Evolutionary conservation across 2,329 filamentous ascomycete genomes (phyloP).

Genomic region (Nannizzia gypsea): DNA sequence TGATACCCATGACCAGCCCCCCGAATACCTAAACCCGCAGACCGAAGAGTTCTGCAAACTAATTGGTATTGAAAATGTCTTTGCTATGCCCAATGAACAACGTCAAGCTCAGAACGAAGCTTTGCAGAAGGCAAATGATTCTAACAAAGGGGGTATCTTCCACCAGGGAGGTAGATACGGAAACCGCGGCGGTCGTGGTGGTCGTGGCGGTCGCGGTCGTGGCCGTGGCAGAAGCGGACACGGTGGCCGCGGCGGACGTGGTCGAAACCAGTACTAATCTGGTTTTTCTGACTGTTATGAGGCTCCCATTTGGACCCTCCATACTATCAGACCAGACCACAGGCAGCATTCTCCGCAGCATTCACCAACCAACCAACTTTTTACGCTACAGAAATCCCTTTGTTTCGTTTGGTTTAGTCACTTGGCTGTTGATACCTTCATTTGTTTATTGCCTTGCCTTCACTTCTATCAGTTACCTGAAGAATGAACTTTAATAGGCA

Average conservation of each 20-base stretch:
- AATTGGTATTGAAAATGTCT: conserved; percentile 64
- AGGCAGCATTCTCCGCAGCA: background rate
- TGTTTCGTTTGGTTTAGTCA: too few species aligned
- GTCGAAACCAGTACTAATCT: background rate
- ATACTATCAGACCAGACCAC: background rate
- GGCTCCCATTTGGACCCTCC: background rate
- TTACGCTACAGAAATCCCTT: too few species aligned
- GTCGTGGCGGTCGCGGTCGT: conserved; percentile 7
- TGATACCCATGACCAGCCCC: conserved; percentile 50
- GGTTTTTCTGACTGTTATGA: background rate
- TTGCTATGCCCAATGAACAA: conserved; percentile 61
- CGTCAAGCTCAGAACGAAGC: conserved; percentile 34
- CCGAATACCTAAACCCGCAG: conserved; percentile 79
- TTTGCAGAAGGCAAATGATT: conserved; percentile 12
- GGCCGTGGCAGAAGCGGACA: conserved; percentile 1
- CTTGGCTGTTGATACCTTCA: background rate
- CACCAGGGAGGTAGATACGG: conserved; percentile 11
- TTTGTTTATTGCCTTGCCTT: background rate
- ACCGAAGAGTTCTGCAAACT: conserved; percentile 71
- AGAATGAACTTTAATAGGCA: background rate
- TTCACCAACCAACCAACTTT: background rate
- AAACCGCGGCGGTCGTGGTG: conserved; percentile 9
- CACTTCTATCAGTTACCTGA: background rate
- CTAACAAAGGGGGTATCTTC: background rate
- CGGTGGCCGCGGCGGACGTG: background rate